Conservation (phyloP, 1,284 basidiomycete species). For the Anthracocystis walkeri region DNA sequence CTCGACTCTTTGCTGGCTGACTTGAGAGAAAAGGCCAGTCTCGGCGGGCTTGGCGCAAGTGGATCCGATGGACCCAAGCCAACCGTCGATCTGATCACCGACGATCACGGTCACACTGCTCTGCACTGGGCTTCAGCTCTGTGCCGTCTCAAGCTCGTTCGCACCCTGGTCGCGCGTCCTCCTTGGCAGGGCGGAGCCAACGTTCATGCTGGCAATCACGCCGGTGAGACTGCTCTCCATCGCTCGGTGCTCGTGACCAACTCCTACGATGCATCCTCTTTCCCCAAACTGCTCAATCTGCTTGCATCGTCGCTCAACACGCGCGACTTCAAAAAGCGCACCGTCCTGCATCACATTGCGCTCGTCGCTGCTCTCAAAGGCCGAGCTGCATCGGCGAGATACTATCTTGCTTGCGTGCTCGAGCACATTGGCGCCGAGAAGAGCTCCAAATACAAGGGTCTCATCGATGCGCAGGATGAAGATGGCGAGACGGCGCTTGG, state of each 20-base stretch:
- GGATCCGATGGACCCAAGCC: conserved; percentile 77
- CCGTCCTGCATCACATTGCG: conserved; percentile 93
- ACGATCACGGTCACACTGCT: conserved; percentile 94
- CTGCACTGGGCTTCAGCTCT: conserved; percentile 93
- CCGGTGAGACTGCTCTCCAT: conserved; percentile 94
- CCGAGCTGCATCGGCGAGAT: conserved; percentile 83
- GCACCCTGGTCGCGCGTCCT: conserved; percentile 74
- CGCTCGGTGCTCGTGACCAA: conserved; percentile 91
- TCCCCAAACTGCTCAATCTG: conserved; percentile 77
- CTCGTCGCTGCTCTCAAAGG: conserved; percentile 91
- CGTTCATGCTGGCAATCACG: conserved; percentile 76
- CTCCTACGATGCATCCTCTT: conserved; percentile 80
- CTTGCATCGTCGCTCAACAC: conserved; percentile 84
- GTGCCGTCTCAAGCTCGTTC: conserved; percentile 73
- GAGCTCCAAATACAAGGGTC: conserved; percentile 71
- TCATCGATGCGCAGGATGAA: conserved; percentile 93
- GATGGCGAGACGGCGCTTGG: conserved; percentile 97
- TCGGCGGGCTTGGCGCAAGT: conserved; percentile 74
- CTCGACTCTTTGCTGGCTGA: conserved; percentile 50
- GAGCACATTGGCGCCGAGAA: conserved; percentile 74
- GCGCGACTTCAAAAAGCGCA: conserved; percentile 87
- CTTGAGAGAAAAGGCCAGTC: conserved; percentile 46
- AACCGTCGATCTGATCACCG: conserved; percentile 76
- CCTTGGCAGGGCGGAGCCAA: conserved; percentile 68
- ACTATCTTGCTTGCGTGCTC: conserved; percentile 92